Percentiles rank a stretch among this genome's conserved stretches.
Evolutionary conservation across 208 protist species (phyloP).

Genomic region (Trypanosoma caninum): DNA sequence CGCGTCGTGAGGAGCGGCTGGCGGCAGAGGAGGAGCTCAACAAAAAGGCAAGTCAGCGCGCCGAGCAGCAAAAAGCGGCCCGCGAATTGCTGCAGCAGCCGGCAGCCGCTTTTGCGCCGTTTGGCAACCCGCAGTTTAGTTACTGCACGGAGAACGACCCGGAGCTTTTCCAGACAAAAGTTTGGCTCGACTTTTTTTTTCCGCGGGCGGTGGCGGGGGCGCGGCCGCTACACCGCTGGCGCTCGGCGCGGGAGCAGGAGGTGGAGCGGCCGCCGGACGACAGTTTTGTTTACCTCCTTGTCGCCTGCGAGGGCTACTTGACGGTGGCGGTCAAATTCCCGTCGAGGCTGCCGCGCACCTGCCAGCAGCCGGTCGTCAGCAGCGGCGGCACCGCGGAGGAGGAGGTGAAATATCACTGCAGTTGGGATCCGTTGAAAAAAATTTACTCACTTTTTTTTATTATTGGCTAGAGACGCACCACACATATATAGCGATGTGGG

Average conservation of each 20-base stretch:
- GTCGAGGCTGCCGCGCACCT: conserved; percentile 27
- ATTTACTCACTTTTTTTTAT: conserved; percentile 80
- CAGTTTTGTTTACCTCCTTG: conserved; percentile 70
- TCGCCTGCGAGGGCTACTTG: conserved; percentile 85
- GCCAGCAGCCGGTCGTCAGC: not conserved
- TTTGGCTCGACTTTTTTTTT: conserved; percentile 79
- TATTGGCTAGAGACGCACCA: conserved; percentile 30
- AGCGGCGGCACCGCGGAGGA: conserved; percentile 22
- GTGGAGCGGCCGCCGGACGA: conserved; percentile 55
- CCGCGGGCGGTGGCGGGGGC: conserved; percentile 47
- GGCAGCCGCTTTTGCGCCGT: conserved; percentile 28
- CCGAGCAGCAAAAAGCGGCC: conserved; percentile 40
- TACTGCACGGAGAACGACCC: conserved; percentile 75
- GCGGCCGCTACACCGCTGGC: conserved; percentile 78
- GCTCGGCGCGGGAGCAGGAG: conserved; percentile 75
- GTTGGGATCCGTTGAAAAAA: conserved; percentile 64
- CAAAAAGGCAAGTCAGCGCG: conserved; percentile 34
- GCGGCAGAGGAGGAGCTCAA: conserved; percentile 62
- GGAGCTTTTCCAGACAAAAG: conserved; percentile 57
- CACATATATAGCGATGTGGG: not conserved
- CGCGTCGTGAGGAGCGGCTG: conserved; percentile 44
- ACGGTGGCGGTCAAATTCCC: conserved; percentile 82
- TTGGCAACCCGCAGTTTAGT: conserved; percentile 54
- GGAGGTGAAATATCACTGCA: conserved; percentile 39
- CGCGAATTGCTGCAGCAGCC: conserved; percentile 34